Conservation (phyloP, 805 yeast species). For the Wickerhamomyces chambardii region DNA sequence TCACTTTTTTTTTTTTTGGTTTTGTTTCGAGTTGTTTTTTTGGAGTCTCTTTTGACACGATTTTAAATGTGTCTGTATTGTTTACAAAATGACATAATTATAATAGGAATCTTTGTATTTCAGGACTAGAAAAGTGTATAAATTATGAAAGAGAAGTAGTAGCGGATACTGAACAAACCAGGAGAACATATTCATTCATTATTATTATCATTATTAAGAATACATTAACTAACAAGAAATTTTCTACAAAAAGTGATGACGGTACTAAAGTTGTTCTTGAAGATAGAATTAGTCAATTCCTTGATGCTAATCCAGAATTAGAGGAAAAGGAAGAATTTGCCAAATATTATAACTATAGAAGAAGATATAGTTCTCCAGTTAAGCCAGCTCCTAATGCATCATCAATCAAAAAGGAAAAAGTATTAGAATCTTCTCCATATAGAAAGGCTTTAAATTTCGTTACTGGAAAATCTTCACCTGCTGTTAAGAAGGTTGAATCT, state of each 20-base stretch:
- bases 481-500: not conserved
- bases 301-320: constrained; percentile 22
- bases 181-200: no score
- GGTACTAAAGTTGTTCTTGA: constrained; percentile 22
- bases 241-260: constrained; percentile 10
- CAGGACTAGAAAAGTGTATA: no score
- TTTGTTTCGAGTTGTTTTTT: no score
- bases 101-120: no score
- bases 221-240: constrained; percentile 4
- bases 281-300: constrained; percentile 17
- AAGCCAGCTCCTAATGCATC: constrained; percentile 10
- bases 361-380: constrained; percentile 16
- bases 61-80: no score
- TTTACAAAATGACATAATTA: no score
- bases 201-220: no score
- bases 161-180: no score
- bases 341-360: constrained; percentile 17
- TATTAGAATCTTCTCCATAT: not conserved
- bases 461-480: no score
- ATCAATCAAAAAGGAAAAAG: not conserved
- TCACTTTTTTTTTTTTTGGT: constrained; percentile 4
- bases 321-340: constrained; percentile 12
- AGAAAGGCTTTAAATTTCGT: constrained; percentile 2
- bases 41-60: no score
- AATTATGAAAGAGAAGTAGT: no score